These are phyloP conservation scores for Colletotrichum navitas DNA, from an alignment of 2,329 filamentous ascomycete genomes.

Conservation along the genomic window DNA sequence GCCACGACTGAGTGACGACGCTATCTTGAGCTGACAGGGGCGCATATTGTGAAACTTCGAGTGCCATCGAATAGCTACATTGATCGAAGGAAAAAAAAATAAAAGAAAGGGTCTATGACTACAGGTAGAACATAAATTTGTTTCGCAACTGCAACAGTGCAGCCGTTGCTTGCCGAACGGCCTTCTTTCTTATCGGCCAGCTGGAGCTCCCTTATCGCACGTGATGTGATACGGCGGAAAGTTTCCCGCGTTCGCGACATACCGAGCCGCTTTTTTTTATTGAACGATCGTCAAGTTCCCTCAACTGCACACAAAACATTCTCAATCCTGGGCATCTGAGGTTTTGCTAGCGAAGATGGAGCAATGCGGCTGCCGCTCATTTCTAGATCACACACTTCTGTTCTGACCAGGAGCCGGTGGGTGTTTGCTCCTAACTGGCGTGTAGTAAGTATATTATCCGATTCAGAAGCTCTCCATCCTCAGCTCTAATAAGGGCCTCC, in stretches of 20 bases:
- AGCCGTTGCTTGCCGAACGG: constrained; percentile 2
- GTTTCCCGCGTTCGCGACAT: constrained; percentile 8
- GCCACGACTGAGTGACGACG: constrained; percentile 35
- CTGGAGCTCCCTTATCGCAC: constrained; percentile 18
- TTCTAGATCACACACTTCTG: constrained; percentile 29
- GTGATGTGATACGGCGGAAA: constrained; percentile 17
- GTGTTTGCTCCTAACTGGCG: neutral
- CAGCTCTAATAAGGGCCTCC: constrained; percentile 8
- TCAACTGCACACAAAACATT: constrained; percentile 16
- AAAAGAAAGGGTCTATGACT: neutral
- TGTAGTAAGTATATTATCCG: constrained; percentile 12
- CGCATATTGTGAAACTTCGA: constrained; percentile 35
- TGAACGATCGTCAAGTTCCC: constrained; percentile 9
- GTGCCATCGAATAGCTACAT: constrained; percentile 26
- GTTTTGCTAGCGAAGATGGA: constrained; percentile 37
- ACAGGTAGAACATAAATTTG: neutral
- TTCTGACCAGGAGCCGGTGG: constrained; percentile 36
- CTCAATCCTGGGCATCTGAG: constrained; percentile 10
- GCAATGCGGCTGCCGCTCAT: constrained; percentile 40
- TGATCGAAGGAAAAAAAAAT: neutral
- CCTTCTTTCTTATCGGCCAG: constrained; percentile 9
- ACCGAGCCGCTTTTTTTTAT: neutral
- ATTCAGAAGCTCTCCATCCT: neutral
- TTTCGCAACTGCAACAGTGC: constrained; percentile 1
- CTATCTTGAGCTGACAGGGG: constrained; percentile 30